These are phyloP conservation scores for Obba rivulosa DNA, from an alignment of 768 basidiomycete genomes.

Conservation along the genomic window DNA sequence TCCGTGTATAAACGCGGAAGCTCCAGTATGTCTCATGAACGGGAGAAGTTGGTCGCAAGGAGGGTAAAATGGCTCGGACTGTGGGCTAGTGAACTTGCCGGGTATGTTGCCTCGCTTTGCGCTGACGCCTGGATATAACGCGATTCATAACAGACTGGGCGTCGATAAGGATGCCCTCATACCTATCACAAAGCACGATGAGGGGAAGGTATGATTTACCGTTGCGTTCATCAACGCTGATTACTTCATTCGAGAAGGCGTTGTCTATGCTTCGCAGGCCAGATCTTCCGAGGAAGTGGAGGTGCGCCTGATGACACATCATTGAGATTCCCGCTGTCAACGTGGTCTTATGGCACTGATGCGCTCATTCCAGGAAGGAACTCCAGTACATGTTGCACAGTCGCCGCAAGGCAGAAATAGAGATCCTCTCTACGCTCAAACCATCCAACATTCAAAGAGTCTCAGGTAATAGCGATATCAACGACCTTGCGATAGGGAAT, in stretches of 20 bases:
- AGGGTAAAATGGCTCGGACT: slow-evolving; percentile 82
- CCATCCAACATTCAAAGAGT: background rate
- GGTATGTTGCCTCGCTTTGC: slow-evolving; percentile 35
- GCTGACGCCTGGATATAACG: background rate
- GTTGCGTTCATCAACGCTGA: background rate
- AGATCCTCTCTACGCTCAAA: slow-evolving; percentile 42
- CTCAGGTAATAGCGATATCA: slow-evolving; percentile 1
- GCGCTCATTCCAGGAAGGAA: slow-evolving; percentile 54
- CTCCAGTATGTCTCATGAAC: slow-evolving; percentile 62
- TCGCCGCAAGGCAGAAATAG: slow-evolving; percentile 92
- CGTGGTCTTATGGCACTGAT: background rate
- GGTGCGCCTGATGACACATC: slow-evolving; percentile 36
- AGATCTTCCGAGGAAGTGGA: slow-evolving; percentile 58
- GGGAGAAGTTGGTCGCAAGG: slow-evolving; percentile 55
- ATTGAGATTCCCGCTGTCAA: slow-evolving; percentile 1
- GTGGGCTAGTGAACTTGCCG: slow-evolving; percentile 57
- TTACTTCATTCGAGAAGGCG: slow-evolving; percentile 39
- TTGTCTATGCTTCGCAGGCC: slow-evolving; percentile 51
- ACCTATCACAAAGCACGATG: slow-evolving; percentile 64
- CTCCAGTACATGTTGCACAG: slow-evolving; percentile 73
- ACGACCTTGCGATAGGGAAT: background rate
- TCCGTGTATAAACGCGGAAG: slow-evolving; percentile 87
- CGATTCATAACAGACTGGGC: slow-evolving; percentile 40
- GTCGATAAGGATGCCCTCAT: slow-evolving; percentile 58
- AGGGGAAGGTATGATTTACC: slow-evolving; percentile 55